Evolutionary conservation across 2,329 filamentous ascomycete species (phyloP).

Genomic region (Botryotinia globosa): DNA sequence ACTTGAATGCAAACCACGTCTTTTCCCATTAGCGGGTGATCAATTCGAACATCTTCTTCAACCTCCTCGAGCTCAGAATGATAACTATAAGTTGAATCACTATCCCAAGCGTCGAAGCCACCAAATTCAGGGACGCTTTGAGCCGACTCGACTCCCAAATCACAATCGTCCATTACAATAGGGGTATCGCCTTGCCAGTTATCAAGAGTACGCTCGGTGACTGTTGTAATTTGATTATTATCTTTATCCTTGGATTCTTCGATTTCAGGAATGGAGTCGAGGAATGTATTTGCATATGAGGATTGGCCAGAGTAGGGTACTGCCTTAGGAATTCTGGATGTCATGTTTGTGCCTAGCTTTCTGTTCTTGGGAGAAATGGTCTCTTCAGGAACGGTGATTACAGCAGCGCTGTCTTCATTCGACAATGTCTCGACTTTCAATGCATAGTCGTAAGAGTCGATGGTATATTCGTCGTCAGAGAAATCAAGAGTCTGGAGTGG

Average conservation of each 20-base stretch:
- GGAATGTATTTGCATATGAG: not conserved
- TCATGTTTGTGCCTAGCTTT: not conserved
- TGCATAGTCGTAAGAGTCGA: not conserved
- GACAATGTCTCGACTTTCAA: not conserved
- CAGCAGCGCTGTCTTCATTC: not conserved
- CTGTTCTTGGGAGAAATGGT: not conserved
- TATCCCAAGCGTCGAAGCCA: not conserved
- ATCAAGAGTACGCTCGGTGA: not conserved
- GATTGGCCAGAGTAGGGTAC: not conserved
- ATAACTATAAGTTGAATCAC: not conserved
- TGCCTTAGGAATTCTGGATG: not conserved
- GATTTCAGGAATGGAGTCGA: not conserved
- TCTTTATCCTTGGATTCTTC: not conserved
- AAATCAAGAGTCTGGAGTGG: not conserved
- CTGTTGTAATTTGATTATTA: not conserved
- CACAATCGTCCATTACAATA: not conserved
- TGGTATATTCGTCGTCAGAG: not conserved
- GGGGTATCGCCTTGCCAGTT: not conserved
- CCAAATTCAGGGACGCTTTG: not conserved
- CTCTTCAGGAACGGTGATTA: not conserved
- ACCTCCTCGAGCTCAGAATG: not conserved
- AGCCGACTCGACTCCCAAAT: not conserved
- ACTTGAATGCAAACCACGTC: not conserved
- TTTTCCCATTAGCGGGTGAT: conserved; percentile 1
- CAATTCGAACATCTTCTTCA: not conserved